Evolutionary conservation across 2,329 filamentous ascomycete genomes (phyloP).

Genomic region (Lasiodiplodia sp.): DNA sequence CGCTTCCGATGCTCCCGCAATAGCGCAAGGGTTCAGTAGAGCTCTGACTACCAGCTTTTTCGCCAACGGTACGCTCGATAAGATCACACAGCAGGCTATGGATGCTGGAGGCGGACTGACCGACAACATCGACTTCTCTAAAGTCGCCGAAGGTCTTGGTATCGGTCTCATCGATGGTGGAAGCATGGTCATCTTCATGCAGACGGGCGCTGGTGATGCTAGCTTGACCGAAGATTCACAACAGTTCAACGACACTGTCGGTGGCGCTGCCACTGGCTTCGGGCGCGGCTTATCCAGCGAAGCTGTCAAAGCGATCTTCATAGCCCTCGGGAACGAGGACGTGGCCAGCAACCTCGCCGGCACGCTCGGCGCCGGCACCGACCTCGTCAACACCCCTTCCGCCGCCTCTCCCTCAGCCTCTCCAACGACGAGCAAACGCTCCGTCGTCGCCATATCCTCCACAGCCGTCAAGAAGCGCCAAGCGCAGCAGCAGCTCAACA

Average conservation of each 20-base stretch:
- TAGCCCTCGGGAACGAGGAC: conserved; percentile 2
- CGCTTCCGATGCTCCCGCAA: conserved; percentile 3
- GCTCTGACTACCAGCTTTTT: conserved; percentile 24
- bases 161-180: conserved; percentile 20
- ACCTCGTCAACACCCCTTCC: conserved; percentile 4
- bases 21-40: conserved; percentile 8
- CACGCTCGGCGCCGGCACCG: neutral
- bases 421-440: neutral
- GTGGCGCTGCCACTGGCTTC: conserved; percentile 19
- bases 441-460: neutral
- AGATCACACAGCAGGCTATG: neutral
- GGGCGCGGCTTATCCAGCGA: conserved; percentile 19
- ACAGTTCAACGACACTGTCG: conserved; percentile 18
- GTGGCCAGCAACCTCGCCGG: neutral
- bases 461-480: conserved; percentile 7
- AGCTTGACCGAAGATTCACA: conserved; percentile 1
- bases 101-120: neutral
- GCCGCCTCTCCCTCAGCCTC: neutral
- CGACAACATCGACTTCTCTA: conserved; percentile 6
- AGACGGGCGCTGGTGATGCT: neutral
- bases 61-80: conserved; percentile 4
- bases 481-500: conserved; percentile 8
- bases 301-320: conserved; percentile 12
- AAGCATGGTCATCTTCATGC: conserved; percentile 13
- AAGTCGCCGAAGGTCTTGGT: conserved; percentile 12